phyloP scores from a whole-genome alignment of 352 stramenopile species.

The Phytophthora foliorum region DNA sequence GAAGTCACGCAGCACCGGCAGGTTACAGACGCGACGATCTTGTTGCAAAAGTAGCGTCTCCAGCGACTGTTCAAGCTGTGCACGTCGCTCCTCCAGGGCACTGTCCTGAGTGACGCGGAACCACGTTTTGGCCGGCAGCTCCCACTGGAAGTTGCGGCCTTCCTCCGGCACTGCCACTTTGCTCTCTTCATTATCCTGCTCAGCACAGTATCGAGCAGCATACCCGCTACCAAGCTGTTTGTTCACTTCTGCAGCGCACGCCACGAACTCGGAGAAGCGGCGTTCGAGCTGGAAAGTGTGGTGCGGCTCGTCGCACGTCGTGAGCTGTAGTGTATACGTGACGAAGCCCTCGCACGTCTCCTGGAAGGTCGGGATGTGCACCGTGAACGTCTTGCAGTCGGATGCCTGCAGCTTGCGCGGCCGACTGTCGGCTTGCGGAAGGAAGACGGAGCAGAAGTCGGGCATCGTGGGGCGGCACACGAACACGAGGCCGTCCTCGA shows the following conservation, averaged over 20 bases:
- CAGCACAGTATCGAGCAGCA: constrained; percentile 14
- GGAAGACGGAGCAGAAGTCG: constrained; percentile 77
- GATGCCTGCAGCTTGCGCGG: constrained; percentile 4
- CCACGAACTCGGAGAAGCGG: constrained; percentile 84
- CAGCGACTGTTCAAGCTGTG: constrained; percentile 62
- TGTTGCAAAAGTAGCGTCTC: constrained; percentile 58
- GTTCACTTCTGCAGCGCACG: constrained; percentile 58
- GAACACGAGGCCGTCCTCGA: constrained; percentile 76
- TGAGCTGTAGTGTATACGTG: constrained; percentile 65
- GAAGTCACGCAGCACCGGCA: constrained; percentile 75
- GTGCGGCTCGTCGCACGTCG: constrained; percentile 43
- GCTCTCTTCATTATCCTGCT: constrained; percentile 19
- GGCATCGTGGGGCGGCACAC: constrained; percentile 61
- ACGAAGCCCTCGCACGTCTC: constrained; percentile 76
- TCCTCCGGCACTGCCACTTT: constrained; percentile 12
- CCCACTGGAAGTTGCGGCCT: constrained; percentile 49
- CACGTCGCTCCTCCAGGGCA: constrained; percentile 71
- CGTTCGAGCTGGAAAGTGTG: constrained; percentile 70
- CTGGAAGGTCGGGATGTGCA: constrained; percentile 66
- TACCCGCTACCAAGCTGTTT: constrained; percentile 41
- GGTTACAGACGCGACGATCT: constrained; percentile 48
- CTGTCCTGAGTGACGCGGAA: constrained; percentile 72
- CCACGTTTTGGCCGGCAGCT: constrained; percentile 84
- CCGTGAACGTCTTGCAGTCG: constrained; percentile 56
- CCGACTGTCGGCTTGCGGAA: constrained; percentile 27